Conservation (phyloP, 257 asterid genomes). For the Eucommia ulmoides region DNA sequence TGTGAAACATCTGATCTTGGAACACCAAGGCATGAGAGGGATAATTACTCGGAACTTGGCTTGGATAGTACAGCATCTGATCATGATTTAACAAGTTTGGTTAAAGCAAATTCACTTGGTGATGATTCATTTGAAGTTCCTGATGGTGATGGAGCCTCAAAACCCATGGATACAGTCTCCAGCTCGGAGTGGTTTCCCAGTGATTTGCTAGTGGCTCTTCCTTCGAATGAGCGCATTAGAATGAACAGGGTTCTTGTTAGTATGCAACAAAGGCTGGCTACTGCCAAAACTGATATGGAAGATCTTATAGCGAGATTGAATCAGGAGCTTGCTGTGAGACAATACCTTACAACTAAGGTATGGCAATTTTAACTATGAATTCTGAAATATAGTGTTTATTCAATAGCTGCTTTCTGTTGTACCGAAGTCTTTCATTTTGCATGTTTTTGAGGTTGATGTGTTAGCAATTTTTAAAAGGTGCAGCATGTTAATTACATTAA, state of each 20-base stretch:
- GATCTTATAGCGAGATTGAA: conserved; percentile 92
- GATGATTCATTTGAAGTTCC: conserved; percentile 32
- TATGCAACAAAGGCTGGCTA: conserved; percentile 63
- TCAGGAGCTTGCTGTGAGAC: conserved; percentile 91
- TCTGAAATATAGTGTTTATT: no score
- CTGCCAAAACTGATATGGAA: conserved; percentile 96
- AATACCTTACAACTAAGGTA: conserved; percentile 90
- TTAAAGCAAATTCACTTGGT: conserved; percentile 41
- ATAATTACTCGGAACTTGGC: conserved; percentile 72
- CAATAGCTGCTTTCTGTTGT: no score
- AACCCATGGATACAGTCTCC: conserved; percentile 25
- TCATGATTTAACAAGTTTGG: no score
- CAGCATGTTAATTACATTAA: no score
- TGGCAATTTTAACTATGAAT: no score
- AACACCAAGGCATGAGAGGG: conserved; percentile 34
- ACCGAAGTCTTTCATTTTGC: no score
- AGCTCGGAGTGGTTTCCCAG: conserved; percentile 44
- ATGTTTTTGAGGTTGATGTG: no score
- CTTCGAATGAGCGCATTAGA: conserved; percentile 77
- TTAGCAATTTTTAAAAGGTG: no score
- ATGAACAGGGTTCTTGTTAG: conserved; percentile 57
- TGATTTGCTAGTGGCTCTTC: conserved; percentile 61
- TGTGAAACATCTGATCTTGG: background rate
- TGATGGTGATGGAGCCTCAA: conserved; percentile 34
- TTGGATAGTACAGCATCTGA: no score